These are phyloP conservation scores for Wallacemonas sp. DNA, from an alignment of 208 protist genomes.

Conservation along the genomic window DNA sequence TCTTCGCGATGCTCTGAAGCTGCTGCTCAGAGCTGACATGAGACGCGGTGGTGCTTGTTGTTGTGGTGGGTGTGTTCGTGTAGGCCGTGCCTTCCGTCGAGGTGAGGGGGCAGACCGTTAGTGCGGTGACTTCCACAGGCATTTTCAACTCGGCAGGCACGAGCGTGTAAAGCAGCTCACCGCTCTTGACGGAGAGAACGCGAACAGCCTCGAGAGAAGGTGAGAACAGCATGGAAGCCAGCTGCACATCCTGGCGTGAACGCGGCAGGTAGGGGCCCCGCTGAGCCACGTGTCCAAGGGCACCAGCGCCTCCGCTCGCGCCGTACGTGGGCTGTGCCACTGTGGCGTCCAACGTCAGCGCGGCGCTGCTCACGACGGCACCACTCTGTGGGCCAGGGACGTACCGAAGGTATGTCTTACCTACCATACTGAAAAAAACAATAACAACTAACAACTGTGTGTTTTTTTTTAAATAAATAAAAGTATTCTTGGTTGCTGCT, in stretches of 20 bases:
- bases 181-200: conserved; percentile 79
- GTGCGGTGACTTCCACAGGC: conserved; percentile 74
- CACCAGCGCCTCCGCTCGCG: not conserved
- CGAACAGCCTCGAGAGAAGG: conserved; percentile 85
- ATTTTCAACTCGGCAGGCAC: conserved; percentile 75
- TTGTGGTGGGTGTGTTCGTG: not conserved
- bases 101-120: conserved; percentile 58
- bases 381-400: conserved; percentile 80
- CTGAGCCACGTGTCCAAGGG: not conserved
- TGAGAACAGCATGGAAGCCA: conserved; percentile 58
- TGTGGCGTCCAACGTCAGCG: conserved; percentile 53
- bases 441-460: no score
- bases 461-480: no score
- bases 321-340: conserved; percentile 14
- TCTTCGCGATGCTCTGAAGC: conserved; percentile 17
- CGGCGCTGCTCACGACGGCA: conserved; percentile 57
- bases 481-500: no score
- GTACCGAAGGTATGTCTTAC: conserved; percentile 90
- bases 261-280: not conserved
- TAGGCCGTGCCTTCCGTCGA: not conserved
- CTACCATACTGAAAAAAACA: conserved; percentile 72
- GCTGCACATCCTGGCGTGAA: conserved; percentile 6
- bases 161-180: conserved; percentile 66
- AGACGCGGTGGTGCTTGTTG: not conserved
- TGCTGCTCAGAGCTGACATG: conserved; percentile 13